Conservation (phyloP, 345 rosid genomes). For the Erysimum cheiranthoides region DNA sequence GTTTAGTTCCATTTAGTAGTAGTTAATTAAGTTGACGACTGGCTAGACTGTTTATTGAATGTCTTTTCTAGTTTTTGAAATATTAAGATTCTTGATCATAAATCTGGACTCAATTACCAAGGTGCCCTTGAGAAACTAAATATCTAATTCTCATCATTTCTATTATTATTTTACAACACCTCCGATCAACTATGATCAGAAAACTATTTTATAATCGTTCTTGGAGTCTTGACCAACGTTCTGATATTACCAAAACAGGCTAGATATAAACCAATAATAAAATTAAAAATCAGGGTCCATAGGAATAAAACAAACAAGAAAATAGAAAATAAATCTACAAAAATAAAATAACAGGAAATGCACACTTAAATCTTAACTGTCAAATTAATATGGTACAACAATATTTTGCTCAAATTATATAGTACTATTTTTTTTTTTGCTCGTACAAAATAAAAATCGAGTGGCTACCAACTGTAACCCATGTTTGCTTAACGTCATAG, state of each 20-base stretch:
- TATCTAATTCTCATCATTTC: constrained; percentile 32
- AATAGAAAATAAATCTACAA: not conserved
- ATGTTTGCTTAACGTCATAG: constrained; percentile 70
- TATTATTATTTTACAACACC: constrained; percentile 23
- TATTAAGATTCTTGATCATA: constrained; percentile 33
- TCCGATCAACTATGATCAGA: constrained; percentile 17
- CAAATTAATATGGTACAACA: not conserved
- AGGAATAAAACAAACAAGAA: constrained; percentile 4
- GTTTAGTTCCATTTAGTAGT: constrained; percentile 23
- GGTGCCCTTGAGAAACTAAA: constrained; percentile 32
- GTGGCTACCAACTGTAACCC: constrained; percentile 55
- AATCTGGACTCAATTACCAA: constrained; percentile 30
- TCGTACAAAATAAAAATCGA: constrained; percentile 24
- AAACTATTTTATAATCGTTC: constrained; percentile 18
- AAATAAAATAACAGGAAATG: not conserved
- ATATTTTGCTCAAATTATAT: constrained; percentile 6
- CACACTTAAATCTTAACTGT: constrained; percentile 26
- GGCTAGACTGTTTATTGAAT: not conserved
- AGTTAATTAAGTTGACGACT: not conserved
- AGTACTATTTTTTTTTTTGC: not conserved
- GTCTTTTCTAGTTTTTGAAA: not conserved
- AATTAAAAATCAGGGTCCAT: constrained; percentile 1
- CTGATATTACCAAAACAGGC: constrained; percentile 33
- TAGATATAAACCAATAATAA: constrained; percentile 4
- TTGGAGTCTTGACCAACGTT: constrained; percentile 35